Conservation (phyloP, 805 yeast species). For the Candida krabiensis region DNA sequence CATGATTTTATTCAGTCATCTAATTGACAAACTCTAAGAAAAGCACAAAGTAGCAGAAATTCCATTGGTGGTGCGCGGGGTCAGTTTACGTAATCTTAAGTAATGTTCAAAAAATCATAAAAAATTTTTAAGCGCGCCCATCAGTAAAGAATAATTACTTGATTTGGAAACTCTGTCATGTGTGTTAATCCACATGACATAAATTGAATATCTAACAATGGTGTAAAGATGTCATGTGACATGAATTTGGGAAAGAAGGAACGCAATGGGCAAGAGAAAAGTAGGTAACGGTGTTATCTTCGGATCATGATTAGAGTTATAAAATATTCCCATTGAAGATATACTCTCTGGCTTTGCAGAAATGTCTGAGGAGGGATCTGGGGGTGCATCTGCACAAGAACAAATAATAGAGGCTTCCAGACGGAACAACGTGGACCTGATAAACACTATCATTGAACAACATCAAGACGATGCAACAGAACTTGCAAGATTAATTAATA, state of each 20-base stretch:
- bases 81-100: background rate
- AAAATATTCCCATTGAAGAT: background rate
- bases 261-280: too few species aligned
- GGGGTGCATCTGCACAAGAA: constrained; percentile 77
- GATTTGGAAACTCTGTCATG: background rate
- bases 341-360: background rate
- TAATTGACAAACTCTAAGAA: too few species aligned
- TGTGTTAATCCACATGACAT: too few species aligned
- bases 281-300: background rate
- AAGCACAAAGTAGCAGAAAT: too few species aligned
- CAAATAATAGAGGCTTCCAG: constrained; percentile 86
- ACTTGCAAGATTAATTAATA: constrained; percentile 57
- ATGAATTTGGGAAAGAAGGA: background rate
- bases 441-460: constrained; percentile 50
- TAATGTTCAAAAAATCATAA: too few species aligned
- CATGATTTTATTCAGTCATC: background rate
- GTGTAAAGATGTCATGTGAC: background rate
- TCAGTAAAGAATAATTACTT: constrained; percentile 2
- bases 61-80: background rate
- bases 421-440: constrained; percentile 79
- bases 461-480: constrained; percentile 34
- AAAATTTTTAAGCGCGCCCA: constrained; percentile 14
- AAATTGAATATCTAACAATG: too few species aligned
- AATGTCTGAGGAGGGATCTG: constrained; percentile 21
- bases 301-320: background rate